Conservation (phyloP, 2,329 filamentous ascomycete genomes). For the Claviceps quebecensis region DNA sequence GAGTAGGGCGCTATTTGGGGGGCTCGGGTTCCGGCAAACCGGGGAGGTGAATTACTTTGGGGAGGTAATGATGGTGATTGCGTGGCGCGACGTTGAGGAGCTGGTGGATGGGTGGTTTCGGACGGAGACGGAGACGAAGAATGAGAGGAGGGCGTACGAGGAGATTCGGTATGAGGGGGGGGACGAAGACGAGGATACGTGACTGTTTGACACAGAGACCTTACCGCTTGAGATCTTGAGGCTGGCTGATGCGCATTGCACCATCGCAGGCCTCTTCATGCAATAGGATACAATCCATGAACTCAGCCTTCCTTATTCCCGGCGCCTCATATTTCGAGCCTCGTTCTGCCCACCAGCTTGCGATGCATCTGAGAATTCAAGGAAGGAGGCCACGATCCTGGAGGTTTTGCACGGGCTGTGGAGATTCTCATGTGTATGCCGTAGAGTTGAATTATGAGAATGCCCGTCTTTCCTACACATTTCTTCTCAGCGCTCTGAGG, state of each 20-base stretch:
- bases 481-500: too few species aligned
- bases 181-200: not conserved
- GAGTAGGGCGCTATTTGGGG: constrained; percentile 37
- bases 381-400: constrained; percentile 25
- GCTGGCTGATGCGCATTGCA: constrained; percentile 7
- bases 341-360: constrained; percentile 15
- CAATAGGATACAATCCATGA: too few species aligned
- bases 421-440: not conserved
- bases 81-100: constrained; percentile 14
- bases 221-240: not conserved
- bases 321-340: constrained; percentile 22
- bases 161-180: constrained; percentile 12
- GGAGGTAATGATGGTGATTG: constrained; percentile 38
- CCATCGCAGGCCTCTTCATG: too few species aligned
- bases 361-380: constrained; percentile 23
- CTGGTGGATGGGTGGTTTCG: constrained; percentile 11
- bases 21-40: constrained; percentile 36
- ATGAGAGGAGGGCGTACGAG: constrained; percentile 7
- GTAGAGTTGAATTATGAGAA: too few species aligned
- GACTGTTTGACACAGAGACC: constrained; percentile 9
- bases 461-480: too few species aligned
- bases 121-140: constrained; percentile 5
- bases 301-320: too few species aligned
- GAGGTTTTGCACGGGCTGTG: constrained; percentile 20
- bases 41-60: constrained; percentile 46